These are phyloP conservation scores for Trichoderma polysporum DNA, from an alignment of 2,329 filamentous ascomycete species.

Conservation along the genomic window DNA sequence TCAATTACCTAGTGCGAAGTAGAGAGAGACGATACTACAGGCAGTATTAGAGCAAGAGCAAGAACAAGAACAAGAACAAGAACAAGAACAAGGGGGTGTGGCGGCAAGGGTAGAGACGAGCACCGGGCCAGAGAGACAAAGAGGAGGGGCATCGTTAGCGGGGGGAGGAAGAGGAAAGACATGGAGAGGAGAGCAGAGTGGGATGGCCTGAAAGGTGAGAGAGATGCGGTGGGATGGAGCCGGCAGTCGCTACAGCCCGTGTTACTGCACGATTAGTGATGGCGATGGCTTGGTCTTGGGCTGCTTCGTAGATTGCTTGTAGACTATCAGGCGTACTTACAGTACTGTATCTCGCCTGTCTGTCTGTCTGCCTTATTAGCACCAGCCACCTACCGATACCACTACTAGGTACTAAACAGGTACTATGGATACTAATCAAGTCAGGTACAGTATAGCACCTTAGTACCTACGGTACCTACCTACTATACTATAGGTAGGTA, in stretches of 20 bases:
- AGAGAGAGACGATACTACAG: too few relatives aligned
- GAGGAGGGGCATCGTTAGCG: conserved; percentile 3
- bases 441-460: too few relatives aligned
- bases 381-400: background rate
- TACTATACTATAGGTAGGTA: too few relatives aligned
- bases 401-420: too few relatives aligned
- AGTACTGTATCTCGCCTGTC: background rate
- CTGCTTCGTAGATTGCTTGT: background rate
- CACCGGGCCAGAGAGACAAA: background rate
- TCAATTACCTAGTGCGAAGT: too few relatives aligned
- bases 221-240: conserved; percentile 1
- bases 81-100: background rate
- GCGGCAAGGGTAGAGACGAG: conserved; percentile 2
- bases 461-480: too few relatives aligned
- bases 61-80: too few relatives aligned
- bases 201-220: background rate
- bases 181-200: background rate
- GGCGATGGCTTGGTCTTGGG: background rate
- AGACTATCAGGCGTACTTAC: background rate
- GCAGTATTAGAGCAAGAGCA: background rate
- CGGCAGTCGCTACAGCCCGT: background rate
- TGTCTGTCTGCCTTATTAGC: background rate
- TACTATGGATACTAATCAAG: too few relatives aligned
- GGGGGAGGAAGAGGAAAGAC: background rate
- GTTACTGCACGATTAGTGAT: background rate